Evolutionary conservation across 1,139 yeast genomes (phyloP), one percentile per base, ranked within the genome.

Genomic region (Nadsonia starkeyi-henricii): DNA sequence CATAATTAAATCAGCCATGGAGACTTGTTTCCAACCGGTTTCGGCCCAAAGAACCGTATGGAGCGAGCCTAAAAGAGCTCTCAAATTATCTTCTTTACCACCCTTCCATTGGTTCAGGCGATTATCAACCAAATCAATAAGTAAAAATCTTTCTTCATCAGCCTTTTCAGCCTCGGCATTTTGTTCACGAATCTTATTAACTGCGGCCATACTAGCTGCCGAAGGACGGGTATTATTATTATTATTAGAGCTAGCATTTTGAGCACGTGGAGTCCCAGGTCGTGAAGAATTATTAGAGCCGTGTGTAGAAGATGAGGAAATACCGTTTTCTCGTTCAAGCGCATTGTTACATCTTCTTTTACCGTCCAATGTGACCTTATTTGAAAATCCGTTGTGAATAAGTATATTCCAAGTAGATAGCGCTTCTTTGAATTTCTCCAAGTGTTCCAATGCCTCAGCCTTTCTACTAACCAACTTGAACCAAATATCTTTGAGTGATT

Each of bases 371-470:
- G 79, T 70, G 45, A 75, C 70, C 53, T 79, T 78, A 41, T 79
- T 77, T 2, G 79, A 75, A 28, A 75, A 75, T 0, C 95, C 95
- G 50, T 77, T 75, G 51, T 77, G 74, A 37, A 91, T 73, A 48
- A 89, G 69, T 44, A 68, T 63, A 53, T 72, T 74, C 70, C 88
- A 89, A 8, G 74, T 64, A 0, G 66, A 69, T 41, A 85, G 69
- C 0, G 97, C 81, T 5, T 75, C 79, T 47, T 70, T 63, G 62
- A 74, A 85, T 54, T 73, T 74, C 58, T 93, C 98, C 53, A 80
- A 61, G 64, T 79, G 77, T 63, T 93, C 98, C 45, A 79, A 70
- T 1, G 89, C 81, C 59, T 91, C 96, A 0, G 96, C 97, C 56
- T 78, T 76, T 53, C 84, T 77, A 2, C 74, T 65, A 45, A 79